Base-by-base conservation (phyloP, 1,139 yeast species). In the Saccharomyces hybrid region DNA sequence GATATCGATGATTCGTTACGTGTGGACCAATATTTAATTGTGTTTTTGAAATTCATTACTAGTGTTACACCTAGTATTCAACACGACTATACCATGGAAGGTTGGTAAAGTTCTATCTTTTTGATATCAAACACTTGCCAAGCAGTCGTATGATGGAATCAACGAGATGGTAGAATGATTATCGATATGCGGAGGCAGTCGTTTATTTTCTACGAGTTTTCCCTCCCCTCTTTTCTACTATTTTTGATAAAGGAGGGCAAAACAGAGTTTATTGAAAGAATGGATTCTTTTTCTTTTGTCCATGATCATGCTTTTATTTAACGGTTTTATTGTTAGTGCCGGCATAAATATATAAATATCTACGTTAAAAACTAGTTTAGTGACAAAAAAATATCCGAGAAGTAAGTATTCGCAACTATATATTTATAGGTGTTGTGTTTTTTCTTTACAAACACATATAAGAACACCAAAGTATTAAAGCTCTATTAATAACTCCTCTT, bases 61-160 rank as follows among this genome's bases (percentile, higher is more conserved):
- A 88, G 97, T 73, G 98, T 95, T 12, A 91, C 96, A 2, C 99
- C 99, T 0, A 97, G 97, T 11, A 90, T 93, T 55, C 97, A 91
- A 71, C 95, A 91, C 71, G 99, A 93, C 66, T 90, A 90, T 69
- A 91, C 98, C 44, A 93, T 91, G 97, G 91, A 89, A 69, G 93
- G 89, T 3, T 76, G 85, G 65, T 84, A 70, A 70, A 21, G 28
- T 27, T 24, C 9, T 21, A 21, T 6, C 5, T 26, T 16, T 34
- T 31, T 9, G n/a, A 24, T 51, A 48, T 28, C 9, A 6, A 19
- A n/a, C 19, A 19, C 24, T 19, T 19, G 24, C 12, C 44, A 38
- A 4, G 24, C 9, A 24, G n/a, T 38, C 11, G 6, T 4, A 38
- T 12, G 4, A 38, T 4, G 19, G 21, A 19, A 38, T 38, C 2